Conservation (phyloP, 768 basidiomycete genomes). For the Gymnopilus dilepis region DNA sequence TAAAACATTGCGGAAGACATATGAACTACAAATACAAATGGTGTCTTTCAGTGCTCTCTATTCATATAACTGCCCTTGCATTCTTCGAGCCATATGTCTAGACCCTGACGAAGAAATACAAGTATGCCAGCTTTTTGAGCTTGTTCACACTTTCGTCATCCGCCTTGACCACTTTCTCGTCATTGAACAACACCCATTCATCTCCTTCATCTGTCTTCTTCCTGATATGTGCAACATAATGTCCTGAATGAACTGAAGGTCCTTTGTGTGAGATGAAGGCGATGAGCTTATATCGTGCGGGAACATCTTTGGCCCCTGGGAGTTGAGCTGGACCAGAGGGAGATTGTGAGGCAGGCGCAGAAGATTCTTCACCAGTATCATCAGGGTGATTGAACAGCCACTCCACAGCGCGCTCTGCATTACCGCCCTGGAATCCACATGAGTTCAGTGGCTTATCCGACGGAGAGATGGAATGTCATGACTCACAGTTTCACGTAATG, state of each 20-base stretch:
- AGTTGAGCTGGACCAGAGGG: conserved; percentile 28
- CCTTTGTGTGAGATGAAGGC: conserved; percentile 99
- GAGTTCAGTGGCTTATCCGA: background rate
- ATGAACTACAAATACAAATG: background rate
- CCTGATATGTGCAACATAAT: conserved; percentile 86
- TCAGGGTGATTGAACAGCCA: conserved; percentile 97
- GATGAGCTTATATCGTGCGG: conserved; percentile 81
- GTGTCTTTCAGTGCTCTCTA: background rate
- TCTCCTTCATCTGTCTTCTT: conserved; percentile 39
- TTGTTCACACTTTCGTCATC: conserved; percentile 82
- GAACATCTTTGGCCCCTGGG: conserved; percentile 62
- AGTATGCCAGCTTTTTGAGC: conserved; percentile 85
- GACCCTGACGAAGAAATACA: conserved; percentile 88
- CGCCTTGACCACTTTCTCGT: conserved; percentile 94
- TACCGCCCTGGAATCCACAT: conserved; percentile 54
- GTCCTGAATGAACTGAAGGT: conserved; percentile 92
- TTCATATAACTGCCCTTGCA: background rate
- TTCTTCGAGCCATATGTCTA: background rate
- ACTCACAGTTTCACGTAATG: conserved; percentile 79
- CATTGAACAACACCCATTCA: conserved; percentile 92
- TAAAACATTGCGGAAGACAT: no score
- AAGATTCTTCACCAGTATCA: conserved; percentile 70
- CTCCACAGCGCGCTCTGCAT: conserved; percentile 87
- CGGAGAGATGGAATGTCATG: background rate
- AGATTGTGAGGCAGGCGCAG: conserved; percentile 29